Base-by-base conservation (phyloP, 805 yeast species). In the Ogataea chonburiensis region DNA sequence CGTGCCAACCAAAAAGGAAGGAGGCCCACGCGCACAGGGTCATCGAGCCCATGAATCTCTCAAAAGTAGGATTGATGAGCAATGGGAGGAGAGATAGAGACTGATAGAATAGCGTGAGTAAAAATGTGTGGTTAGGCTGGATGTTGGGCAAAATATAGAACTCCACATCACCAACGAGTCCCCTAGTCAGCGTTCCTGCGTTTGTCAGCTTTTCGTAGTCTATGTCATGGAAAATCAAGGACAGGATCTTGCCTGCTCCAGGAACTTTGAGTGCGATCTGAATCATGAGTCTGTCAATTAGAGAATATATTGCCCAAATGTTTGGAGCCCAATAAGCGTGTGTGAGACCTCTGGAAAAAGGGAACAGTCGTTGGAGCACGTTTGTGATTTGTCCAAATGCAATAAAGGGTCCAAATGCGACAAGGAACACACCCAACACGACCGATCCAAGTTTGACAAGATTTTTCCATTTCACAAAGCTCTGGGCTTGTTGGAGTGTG, bases 271-370 rank as follows among this genome's bases (percentile, higher is more conserved):
- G 38, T 54, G 71, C 61, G 3, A 71, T 39, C 36, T 70, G 69
- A 12, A 82, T 70, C 39, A 88, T 66, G 0, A 81, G 53, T 40
- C 95, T 70, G 60, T 93, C 99, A 10, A 71, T 42, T 46, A 86
- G 82, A 2, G 97, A 85, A 61, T 93, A 93, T 7, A 91, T 50
- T 0, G 98, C 96, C 99, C 99, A 93, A 30, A 88, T 67, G 53
- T 93, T 93, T 11, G 99, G 98, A 1, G 98, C 98, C 98, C 98
- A 93, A 63, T 93, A 93, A 0, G 98, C 96, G 62, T 93, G 98
- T 4, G 97, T 93, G 23, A 93, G 69, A 1, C 98, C 98, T 56
- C 98, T 71, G 32, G 94, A 82, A 56, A 91, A 91, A 5, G 98
- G 98, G 63, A 93, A 93, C 20, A 93, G 63, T 29, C 98, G 70